phyloP scores from a whole-genome alignment of 805 yeast species.

The Zygosaccharomyces pseudorouxii region DNA sequence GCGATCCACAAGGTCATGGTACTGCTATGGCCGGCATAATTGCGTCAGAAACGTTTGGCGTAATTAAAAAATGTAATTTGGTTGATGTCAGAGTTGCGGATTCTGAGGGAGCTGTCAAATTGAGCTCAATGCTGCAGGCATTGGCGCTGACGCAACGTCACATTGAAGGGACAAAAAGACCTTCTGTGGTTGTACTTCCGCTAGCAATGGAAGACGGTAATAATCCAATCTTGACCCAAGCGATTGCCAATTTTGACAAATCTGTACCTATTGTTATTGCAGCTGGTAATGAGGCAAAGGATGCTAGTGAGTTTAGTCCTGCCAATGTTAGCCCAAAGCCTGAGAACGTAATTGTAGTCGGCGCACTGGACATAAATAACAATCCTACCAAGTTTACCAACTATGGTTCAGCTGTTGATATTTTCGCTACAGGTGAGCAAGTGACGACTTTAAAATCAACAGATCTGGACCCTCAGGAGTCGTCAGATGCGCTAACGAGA shows the following conservation, averaged over 20 bases:
- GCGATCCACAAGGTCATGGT: slow-evolving; percentile 48
- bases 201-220: slow-evolving; percentile 32
- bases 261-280: slow-evolving; percentile 47
- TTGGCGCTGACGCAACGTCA: slow-evolving; percentile 30
- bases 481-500: slow-evolving; percentile 26
- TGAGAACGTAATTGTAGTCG: slow-evolving; percentile 11
- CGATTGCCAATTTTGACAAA: slow-evolving; percentile 39
- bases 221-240: slow-evolving; percentile 41
- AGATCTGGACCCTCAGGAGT: slow-evolving; percentile 20
- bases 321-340: slow-evolving; percentile 36
- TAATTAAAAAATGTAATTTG: slow-evolving; percentile 43
- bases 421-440: slow-evolving; percentile 47
- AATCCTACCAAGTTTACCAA: slow-evolving; percentile 32
- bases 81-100: slow-evolving; percentile 44
- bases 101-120: slow-evolving; percentile 35
- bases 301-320: slow-evolving; percentile 46
- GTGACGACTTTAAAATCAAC: slow-evolving; percentile 37
- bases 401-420: slow-evolving; percentile 51
- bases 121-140: slow-evolving; percentile 36
- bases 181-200: slow-evolving; percentile 39
- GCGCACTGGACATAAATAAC: slow-evolving; percentile 7
- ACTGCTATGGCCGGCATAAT: slow-evolving; percentile 53
- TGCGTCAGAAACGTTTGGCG: slow-evolving; percentile 49
- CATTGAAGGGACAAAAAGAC: slow-evolving; percentile 32
- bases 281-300: slow-evolving; percentile 45